A percentile compares a stretch with the other conserved stretches of the same genome.
Conservation (phyloP, 192 early-diverging fungal species). For the Dispira parvispora region DNA sequence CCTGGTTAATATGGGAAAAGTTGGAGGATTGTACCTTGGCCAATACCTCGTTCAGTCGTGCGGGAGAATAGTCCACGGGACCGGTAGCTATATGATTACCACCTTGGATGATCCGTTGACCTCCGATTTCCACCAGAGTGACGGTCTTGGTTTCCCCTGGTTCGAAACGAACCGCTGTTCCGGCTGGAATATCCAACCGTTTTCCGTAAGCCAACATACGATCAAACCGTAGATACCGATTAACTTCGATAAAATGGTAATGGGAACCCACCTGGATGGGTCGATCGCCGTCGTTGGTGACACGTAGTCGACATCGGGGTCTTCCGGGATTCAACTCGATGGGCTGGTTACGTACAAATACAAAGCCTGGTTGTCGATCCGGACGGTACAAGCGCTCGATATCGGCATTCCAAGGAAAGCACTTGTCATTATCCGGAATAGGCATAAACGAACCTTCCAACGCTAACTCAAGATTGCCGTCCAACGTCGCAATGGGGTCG, state of each 20-base stretch:
- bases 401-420: conserved; percentile 27
- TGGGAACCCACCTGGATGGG: conserved; percentile 93
- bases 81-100: conserved; percentile 76
- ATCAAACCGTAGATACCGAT: conserved; percentile 67
- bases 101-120: conserved; percentile 58
- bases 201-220: conserved; percentile 66
- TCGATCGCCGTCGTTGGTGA: conserved; percentile 87
- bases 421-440: conserved; percentile 40
- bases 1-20: conserved; percentile 46
- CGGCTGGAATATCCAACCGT: conserved; percentile 83
- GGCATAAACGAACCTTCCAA: conserved; percentile 78
- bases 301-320: conserved; percentile 41
- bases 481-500: conserved; percentile 67
- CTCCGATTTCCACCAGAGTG: conserved; percentile 67
- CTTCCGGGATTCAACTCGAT: conserved; percentile 70
- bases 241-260: conserved; percentile 93
- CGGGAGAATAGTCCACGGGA: conserved; percentile 31
- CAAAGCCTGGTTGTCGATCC: conserved; percentile 43
- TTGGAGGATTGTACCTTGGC: conserved; percentile 26
- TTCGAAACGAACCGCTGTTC: conserved; percentile 90
- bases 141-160: conserved; percentile 84
- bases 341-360: conserved; percentile 42
- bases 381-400: conserved; percentile 18
- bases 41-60: conserved; percentile 30
- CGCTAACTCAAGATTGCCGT: conserved; percentile 68